Evolutionary conservation across 192 early-diverging fungal genomes (phyloP), one percentile per base, ranked within the genome.

Genomic region (Mortierella hygrophila): DNA sequence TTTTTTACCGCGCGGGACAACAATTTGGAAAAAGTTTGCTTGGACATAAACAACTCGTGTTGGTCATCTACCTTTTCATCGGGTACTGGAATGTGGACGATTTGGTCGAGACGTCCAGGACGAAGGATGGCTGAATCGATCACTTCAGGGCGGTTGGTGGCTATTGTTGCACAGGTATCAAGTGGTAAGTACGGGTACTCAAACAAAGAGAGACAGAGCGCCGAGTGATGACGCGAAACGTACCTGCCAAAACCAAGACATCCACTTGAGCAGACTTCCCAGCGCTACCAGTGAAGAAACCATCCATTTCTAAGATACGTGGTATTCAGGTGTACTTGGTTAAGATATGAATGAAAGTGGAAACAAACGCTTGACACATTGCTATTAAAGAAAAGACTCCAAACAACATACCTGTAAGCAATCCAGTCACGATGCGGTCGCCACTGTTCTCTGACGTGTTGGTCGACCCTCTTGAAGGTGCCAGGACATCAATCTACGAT

Each of bases 371-470:
- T 21, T 23, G 8, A 21, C 18, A 26, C 0, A 7, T 10, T 71
- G 2, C 11, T 41, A 0, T 71, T 40, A 42, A 7, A 65, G n/a
- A 15, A 32, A 2, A 65, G 29, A 1, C n/a, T 65, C 11, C 23
- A 29, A n/a, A 26, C n/a, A 32, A 65, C 9, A 20, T 90, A 94
- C 93, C 94, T 77, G 91, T 94, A 29, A 98, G 90, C 68, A 98
- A 90, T 35, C 93, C 92, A 44, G 97, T 97, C n/a, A 97, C 97
- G 35, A 98, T 96, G 32, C 97, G 92, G 70, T 97, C 95, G 23
- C 92, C 92, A 10, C 95, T 96, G 78, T 96, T 96, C 80, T 98
- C 96, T 1, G 95, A 93, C 9, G 96, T 93, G 42, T 81, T 74
- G 35, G 90, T 92, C 0, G 92, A 92, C 49, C 95, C 97, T 76